A percentile compares a stretch with the other conserved stretches of the same genome.
phyloP scores from a whole-genome alignment of 2,329 filamentous ascomycete species.

The Harringtonia aguacate region DNA sequence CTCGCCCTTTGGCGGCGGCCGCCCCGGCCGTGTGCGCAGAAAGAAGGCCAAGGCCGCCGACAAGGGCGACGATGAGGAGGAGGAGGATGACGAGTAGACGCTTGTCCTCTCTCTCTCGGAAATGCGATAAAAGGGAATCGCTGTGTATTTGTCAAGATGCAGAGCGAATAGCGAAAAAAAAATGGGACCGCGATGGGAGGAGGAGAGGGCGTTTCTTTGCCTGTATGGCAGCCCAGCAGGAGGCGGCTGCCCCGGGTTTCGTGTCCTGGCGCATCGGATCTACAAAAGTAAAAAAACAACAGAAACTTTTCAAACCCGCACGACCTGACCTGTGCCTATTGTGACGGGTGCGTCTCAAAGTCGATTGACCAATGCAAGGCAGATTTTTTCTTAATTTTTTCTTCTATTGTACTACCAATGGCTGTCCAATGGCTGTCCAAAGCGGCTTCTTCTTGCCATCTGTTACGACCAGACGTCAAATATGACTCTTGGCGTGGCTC shows the following conservation, averaged over 20 bases:
- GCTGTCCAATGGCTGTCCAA: too few species aligned
- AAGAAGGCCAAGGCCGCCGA: slow-evolving; percentile 99
- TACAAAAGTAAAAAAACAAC: slow-evolving; percentile 8
- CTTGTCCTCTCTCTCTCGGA: too few species aligned
- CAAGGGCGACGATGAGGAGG: slow-evolving; percentile 68
- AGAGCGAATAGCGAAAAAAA: neutral
- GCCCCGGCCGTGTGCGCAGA: slow-evolving; percentile 93
- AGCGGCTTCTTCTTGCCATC: too few species aligned
- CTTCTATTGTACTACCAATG: too few species aligned
- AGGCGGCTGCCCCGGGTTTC: neutral
- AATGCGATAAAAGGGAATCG: too few species aligned
- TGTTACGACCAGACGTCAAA: too few species aligned
- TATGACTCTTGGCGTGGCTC: neutral
- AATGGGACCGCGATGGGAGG: neutral
- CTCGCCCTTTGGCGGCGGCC: slow-evolving; percentile 95
- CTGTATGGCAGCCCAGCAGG: neutral
- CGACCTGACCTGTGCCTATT: neutral
- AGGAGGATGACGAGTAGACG: slow-evolving; percentile 57
- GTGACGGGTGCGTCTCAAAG: too few species aligned
- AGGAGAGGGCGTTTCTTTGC: neutral
- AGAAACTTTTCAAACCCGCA: slow-evolving; percentile 1
- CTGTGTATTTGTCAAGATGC: neutral
- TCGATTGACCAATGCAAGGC: too few species aligned
- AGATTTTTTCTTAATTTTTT: too few species aligned
- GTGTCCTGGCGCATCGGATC: slow-evolving; percentile 9